Base-by-base conservation (phyloP, 768 basidiomycete genomes). In the Trametes punicea region DNA sequence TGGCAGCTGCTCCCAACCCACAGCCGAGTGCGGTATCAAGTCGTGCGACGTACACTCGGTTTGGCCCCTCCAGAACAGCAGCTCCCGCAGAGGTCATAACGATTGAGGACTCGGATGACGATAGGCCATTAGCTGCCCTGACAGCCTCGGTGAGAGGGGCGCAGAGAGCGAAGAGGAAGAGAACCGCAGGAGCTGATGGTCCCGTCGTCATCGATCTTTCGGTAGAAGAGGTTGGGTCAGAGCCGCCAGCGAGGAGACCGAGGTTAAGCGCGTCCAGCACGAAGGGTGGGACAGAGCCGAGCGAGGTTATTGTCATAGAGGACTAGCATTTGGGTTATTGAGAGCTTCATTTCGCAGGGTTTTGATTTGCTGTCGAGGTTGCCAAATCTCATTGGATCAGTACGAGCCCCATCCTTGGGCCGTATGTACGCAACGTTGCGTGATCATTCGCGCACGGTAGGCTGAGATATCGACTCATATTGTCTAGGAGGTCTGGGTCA, bases 221-320 rank as follows among this genome's bases (percentile, higher is more conserved):
- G 2, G 46, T n/a, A 4, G 63, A 61, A 16, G 51, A 26, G 3
- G 56, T 18, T 4, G 41, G 30, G 23, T 9, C 25, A 6, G 42
- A n/a, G n/a, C 38, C 50, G 21, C 56, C 49, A 2, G n/a, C 34
- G 47, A 39, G 59, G 34, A 33, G 41, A 55, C n/a, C 41, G 38
- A 47, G 46, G 29, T 31, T 27, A 36, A 57, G 53, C 27, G 49
- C 55, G 13, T 20, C 53, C 10, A 36, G 50, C 25, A 46, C 29
- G 5, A 33, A 38, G n/a, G 40, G 29, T 16, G 30, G 36, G 51
- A 30, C 56, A 30, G 56, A 30, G 15, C 23, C 57, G 29, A 55
- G 54, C 20, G 67, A 68, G 23, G 65, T 69, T 9, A 69, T 69
- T 29, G 65, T 69, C 3, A 67, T 69, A 15, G 68, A 67, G 45